Percentiles rank a stretch among this genome's conserved stretches.
Evolutionary conservation across 768 basidiomycete genomes (phyloP).

Genomic region (Candolleomyces aberdarensis): DNA sequence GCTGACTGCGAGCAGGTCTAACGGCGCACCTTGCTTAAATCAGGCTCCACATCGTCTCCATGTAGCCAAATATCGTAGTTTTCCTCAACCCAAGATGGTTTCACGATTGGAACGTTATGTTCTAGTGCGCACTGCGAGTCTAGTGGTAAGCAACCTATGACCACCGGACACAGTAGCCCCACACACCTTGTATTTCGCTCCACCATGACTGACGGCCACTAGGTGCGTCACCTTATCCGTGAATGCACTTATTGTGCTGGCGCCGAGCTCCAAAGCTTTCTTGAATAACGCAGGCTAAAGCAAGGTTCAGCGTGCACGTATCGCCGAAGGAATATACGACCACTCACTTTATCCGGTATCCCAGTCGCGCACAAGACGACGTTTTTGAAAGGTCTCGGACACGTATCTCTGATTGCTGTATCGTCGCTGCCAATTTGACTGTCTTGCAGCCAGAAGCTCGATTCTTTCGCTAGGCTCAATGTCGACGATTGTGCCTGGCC

Average conservation of each 20-base stretch:
- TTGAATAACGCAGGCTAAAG: slow-evolving; percentile 66
- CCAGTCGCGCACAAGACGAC: slow-evolving; percentile 77
- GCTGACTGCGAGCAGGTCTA: neutral
- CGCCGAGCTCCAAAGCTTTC: slow-evolving; percentile 81
- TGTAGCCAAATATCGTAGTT: slow-evolving; percentile 71
- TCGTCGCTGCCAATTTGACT: slow-evolving; percentile 48
- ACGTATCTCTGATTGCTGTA: slow-evolving; percentile 41
- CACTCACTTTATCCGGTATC: slow-evolving; percentile 66
- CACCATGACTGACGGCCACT: slow-evolving; percentile 72
- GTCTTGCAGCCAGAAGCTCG: slow-evolving; percentile 43
- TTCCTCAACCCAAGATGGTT: slow-evolving; percentile 73
- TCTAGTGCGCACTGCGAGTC: slow-evolving; percentile 72
- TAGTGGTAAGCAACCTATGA: slow-evolving; percentile 4
- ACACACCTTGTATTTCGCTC: slow-evolving; percentile 77
- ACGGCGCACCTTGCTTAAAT: slow-evolving; percentile 54
- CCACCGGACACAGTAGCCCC: neutral
- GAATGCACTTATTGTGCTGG: slow-evolving; percentile 61
- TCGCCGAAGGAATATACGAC: neutral
- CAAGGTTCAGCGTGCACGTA: neutral
- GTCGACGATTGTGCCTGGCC: slow-evolving; percentile 35
- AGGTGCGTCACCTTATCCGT: slow-evolving; percentile 87
- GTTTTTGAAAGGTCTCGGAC: slow-evolving; percentile 67
- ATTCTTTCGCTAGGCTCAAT: slow-evolving; percentile 27
- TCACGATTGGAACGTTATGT: slow-evolving; percentile 75
- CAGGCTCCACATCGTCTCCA: slow-evolving; percentile 66